phyloP scores from a whole-genome alignment of 768 basidiomycete species.

The Tulasnella sp. region DNA sequence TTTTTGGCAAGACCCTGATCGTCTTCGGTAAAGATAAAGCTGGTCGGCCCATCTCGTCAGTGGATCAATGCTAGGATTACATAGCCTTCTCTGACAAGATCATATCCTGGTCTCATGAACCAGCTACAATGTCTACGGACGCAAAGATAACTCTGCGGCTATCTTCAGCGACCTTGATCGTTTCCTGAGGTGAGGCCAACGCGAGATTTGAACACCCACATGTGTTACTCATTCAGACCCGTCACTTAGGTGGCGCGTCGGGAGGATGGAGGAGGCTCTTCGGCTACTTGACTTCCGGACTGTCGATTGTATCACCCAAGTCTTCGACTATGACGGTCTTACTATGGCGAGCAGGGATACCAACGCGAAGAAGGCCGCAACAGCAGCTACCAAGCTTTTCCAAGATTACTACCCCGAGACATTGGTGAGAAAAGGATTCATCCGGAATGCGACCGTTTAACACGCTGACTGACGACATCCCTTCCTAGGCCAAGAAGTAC shows the following conservation, averaged over 20 bases:
- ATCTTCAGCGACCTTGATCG: constrained; percentile 68
- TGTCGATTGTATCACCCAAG: constrained; percentile 60
- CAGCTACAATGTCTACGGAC: constrained; percentile 76
- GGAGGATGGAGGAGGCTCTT: constrained; percentile 61
- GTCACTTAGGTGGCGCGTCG: constrained; percentile 57
- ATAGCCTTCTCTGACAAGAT: too few relatives aligned
- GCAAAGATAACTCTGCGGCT: constrained; percentile 47
- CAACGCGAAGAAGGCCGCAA: constrained; percentile 66
- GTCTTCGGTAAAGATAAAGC: constrained; percentile 61
- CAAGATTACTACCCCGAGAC: background rate
- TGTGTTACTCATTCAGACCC: background rate
- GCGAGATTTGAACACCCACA: background rate
- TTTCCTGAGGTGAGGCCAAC: constrained; percentile 51
- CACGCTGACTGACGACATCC: background rate
- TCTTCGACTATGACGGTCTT: constrained; percentile 74
- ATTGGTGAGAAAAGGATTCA: background rate
- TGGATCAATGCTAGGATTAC: too few relatives aligned
- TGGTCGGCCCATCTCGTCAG: constrained; percentile 57
- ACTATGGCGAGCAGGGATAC: constrained; percentile 51
- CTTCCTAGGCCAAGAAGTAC: constrained; percentile 52
- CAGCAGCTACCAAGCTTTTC: constrained; percentile 64
- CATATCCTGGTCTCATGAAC: too few relatives aligned
- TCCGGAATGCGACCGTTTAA: constrained; percentile 20
- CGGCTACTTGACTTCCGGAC: constrained; percentile 55
- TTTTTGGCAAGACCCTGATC: constrained; percentile 54